Evolutionary conservation across 176 grass and related monocot species (phyloP).

Genomic region (Rhynchospora tenuis): DNA sequence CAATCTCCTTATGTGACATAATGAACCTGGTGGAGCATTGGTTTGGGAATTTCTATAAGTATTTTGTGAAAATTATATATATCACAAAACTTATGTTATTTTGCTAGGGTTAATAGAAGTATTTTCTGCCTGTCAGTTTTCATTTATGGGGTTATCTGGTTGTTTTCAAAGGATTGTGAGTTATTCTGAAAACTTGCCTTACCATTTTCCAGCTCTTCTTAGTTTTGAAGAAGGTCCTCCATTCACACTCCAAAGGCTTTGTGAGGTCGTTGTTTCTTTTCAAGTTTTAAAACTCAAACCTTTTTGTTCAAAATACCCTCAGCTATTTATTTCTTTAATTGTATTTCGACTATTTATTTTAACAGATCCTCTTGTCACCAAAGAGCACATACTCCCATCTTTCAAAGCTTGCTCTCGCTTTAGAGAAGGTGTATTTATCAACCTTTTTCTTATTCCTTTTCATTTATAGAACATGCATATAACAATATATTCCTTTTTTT

Average conservation of each 20-base stretch:
- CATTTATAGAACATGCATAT: neutral
- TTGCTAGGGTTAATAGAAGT: neutral
- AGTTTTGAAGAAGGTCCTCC: constrained; percentile 93
- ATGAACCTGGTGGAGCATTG: neutral
- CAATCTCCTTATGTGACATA: neutral
- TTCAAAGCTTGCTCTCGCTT: constrained; percentile 65
- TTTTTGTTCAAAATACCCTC: constrained; percentile 12
- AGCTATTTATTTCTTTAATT: neutral
- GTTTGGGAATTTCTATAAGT: neutral
- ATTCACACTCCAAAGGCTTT: constrained; percentile 94
- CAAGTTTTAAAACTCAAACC: constrained; percentile 16
- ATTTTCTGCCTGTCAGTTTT: neutral
- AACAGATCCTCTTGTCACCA: constrained; percentile 85
- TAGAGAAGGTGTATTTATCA: constrained; percentile 79
- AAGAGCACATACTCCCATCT: constrained; percentile 84
- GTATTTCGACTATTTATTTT: constrained; percentile 27
- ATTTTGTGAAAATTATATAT: neutral
- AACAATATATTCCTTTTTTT: constrained; percentile 19
- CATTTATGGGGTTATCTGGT: neutral
- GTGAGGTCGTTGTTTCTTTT: constrained; percentile 53
- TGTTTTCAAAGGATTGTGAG: neutral
- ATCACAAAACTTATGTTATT: neutral
- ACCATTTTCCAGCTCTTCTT: constrained; percentile 46
- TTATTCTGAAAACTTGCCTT: neutral
- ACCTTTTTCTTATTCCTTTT: constrained; percentile 12